A percentile compares a stretch with the other conserved stretches of the same genome.
Evolutionary conservation across 2,329 filamentous ascomycete species (phyloP).

Genomic region (Cladosporium sp.): DNA sequence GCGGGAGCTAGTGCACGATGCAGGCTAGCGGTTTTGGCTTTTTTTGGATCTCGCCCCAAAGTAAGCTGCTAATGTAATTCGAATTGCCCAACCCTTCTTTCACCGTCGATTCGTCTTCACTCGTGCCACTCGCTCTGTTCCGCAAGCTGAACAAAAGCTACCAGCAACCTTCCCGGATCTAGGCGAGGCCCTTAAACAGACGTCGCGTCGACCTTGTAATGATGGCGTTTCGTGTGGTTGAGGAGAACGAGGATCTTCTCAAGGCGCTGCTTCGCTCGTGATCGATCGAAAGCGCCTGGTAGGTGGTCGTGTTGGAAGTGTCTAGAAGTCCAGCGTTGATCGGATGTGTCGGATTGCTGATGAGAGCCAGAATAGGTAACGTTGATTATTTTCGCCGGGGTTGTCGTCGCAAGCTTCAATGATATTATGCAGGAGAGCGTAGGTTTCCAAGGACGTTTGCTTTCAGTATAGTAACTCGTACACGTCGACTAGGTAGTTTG

Average conservation of each 20-base stretch:
- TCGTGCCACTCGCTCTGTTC: background rate
- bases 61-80: no score
- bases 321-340: background rate
- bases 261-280: background rate
- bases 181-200: background rate
- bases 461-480: background rate
- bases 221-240: background rate
- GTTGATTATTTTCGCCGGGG: background rate
- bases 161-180: background rate
- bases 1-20: background rate
- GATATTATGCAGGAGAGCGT: background rate
- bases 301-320: background rate
- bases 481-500: background rate
- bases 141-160: background rate
- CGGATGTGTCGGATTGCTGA: conserved; percentile 8
- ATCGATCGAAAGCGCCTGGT: background rate
- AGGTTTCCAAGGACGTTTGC: background rate
- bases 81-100: no score
- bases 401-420: background rate
- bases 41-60: background rate
- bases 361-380: background rate
- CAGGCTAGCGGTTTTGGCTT: background rate
- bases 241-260: background rate
- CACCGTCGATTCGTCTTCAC: conserved; percentile 9
- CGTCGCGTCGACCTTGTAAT: background rate